Base-by-base conservation (phyloP, 192 early-diverging fungal species). In the Piromyces finnis region DNA sequence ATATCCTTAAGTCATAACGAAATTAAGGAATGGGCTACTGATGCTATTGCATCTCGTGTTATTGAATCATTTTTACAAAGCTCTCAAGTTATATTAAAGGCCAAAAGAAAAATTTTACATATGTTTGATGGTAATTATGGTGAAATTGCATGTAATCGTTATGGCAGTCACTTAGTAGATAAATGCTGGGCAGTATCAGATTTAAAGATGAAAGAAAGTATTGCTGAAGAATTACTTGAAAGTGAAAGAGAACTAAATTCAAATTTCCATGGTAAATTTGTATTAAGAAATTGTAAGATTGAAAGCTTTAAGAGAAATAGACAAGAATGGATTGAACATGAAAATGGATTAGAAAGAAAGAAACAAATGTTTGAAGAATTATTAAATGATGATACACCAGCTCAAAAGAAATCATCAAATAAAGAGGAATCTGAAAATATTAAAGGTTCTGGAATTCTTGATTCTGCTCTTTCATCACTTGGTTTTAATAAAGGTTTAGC, bases 341-440 rank as follows among this genome's bases (percentile, higher is more conserved):
- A 94, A 84, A 88, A 89, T 85, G 92, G 92, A 16, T 83, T 89
- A 36, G 92, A 94, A 79, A 88, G 90, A 81, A 91, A 92, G 83
- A 86, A 87, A 84, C 90, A 89, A 18, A 91, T 95, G 92, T 94
- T 95, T 81, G 90, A 89, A 82, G 94, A 94, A 80, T 89, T 95
- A 82, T 81, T 94, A 27, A 92, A 83, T 16, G 89, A 90, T 81
- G 68, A 80, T 41, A 80, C 79, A 30, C 83, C 83, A 27, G 78
- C 79, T 4, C 82, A 85, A 79, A 84, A 80, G 79, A 77, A 80
- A 68, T 79, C 77, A 28, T 39, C 77, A 84, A 79, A 28, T 12
- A 12, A 28, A 11, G 29, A 83, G 79, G 83, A 85, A 82, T 39
- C 82, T 29, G 79, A 82, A 9, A 39, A 81, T 78, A 78, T 68